Evolutionary conservation across 495 filamentous ascomycete genomes (phyloP), one percentile per base, ranked within the genome.

Genomic region (Pseudoneurospora amorphoporcata): DNA sequence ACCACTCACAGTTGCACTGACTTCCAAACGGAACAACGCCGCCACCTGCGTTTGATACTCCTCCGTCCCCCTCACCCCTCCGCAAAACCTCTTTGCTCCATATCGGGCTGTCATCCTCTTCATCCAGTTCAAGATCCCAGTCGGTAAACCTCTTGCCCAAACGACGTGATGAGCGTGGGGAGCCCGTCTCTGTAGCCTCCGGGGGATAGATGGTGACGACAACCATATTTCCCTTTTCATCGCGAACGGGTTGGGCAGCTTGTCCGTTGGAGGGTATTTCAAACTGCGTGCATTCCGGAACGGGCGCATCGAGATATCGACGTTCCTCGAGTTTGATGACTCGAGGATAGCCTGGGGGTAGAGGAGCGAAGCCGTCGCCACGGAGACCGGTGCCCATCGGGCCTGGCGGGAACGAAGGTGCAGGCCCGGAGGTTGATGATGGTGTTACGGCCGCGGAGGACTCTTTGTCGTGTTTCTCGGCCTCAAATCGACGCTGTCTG

Each of bases 251-350:
- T 9, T 78, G 77, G 10, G 88, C 77, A 43, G 74, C 70, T 58
- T 76, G 65, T 5, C 74, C 76, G 3, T 76, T 73, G 4, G 85
- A 76, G 43, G 87, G 79, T 29, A 96, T 85, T 75, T 88, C 83
- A 83, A 92, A 90, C 76, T 94, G 89, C 68, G 92, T 87, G 80
- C 93, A 97, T 69, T 81, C 74, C 9, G 78, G 71, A 5, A 70
- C 65, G 69, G 76, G 65, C 75, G 81, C 71, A 74, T 74, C 73
- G 71, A 83, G 75, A 78, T 88, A 73, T n/a, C 93, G 87, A 43
- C 89, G 89, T 80, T 97, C 94, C 77, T 93, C 88, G 40, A 96
- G 84, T 79, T 96, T 95, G 75, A 97, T 84, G 45, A 91, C 85
- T 42, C 88, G 88, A 1, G 93, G 92, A 77, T 92, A 96, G 17